Base-by-base conservation (phyloP, 2,329 filamentous ascomycete species). In the Paecilomyces fulvus region DNA sequence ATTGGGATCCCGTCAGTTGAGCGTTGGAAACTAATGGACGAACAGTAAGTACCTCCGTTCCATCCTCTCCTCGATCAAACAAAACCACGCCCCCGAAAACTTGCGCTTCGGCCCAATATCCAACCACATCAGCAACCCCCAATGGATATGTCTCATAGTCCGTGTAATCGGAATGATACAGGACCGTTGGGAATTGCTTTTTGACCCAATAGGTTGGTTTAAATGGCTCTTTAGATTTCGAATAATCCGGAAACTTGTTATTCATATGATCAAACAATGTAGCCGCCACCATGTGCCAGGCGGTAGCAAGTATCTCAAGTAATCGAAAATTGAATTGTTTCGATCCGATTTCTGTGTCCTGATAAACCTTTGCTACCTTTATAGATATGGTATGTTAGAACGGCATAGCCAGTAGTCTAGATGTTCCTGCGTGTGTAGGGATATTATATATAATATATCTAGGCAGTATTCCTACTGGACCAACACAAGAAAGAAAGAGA, bases 21-120 rank as follows among this genome's bases (percentile, higher is more conserved):
- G 28, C 20, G 31, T 12, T 58, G 28, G 52, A 28, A 43, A 51
- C 37, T 8, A 25, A 25, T 23, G 23, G 25, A 28, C 4, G 2
- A 37, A 30, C 1, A 49, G 48, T 56, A 56, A 49, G 48, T 56
- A 56, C 55, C 4, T 46, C 55, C 6, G 5, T 30, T 31, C 43
- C 52, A 50, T 14, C 25, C 54, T 56, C 49, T n/a, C 46, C 50
- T n/a, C 56, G 55, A 50, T 56, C 54, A 48, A 56, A 56, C 25
- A 56, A 20, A 21, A 56, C 50, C 8, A 56, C 54, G 14, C 50
- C 54, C 11, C 54, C 54, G 46, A 56, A 56, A 20, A 56, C 9
- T 11, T 49, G 54, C 20, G 43, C 30, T 49, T 56, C 54, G 4
- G 31, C 54, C 54, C 54, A 53, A 49, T 56, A 56, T 8, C 54